phyloP scores from a whole-genome alignment of 495 filamentous ascomycete species.

The Chaetomium tenue region DNA sequence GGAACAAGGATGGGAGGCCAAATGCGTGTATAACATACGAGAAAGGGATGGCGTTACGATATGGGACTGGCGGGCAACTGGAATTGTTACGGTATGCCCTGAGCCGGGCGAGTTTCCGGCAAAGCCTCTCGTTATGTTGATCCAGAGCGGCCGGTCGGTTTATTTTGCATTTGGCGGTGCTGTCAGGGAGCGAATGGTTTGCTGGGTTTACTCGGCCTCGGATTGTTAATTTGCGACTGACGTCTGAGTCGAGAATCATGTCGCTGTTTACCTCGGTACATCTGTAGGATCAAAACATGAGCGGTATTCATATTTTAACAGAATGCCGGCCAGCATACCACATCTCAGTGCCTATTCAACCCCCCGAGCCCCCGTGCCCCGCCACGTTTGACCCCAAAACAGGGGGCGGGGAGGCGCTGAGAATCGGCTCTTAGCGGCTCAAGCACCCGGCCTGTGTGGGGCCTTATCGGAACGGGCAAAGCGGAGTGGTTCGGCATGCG shows the following conservation, averaged over 20 bases:
- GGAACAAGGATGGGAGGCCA: neutral
- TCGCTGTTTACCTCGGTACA: slow-evolving; percentile 1
- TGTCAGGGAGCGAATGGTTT: slow-evolving; percentile 1
- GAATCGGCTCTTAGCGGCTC: slow-evolving; percentile 19
- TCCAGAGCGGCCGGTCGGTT: neutral
- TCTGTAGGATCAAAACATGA: slow-evolving; percentile 1
- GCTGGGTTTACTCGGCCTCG: neutral
- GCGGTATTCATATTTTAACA: neutral
- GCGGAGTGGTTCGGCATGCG: slow-evolving; percentile 18
- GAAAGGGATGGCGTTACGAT: slow-evolving; percentile 10
- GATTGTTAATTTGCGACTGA: neutral
- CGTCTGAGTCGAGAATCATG: neutral
- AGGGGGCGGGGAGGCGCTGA: neutral
- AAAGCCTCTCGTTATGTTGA: neutral
- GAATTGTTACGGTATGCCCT: neutral
- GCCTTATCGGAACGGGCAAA: slow-evolving; percentile 15
- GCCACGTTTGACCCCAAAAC: neutral
- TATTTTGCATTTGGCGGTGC: neutral
- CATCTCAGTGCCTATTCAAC: neutral
- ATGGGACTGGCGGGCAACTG: neutral
- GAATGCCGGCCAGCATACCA: neutral
- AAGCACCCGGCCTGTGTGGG: neutral
- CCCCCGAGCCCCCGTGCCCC: neutral
- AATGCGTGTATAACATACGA: neutral
- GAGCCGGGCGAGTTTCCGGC: neutral